These are phyloP conservation scores for Micromonas commoda DNA, from an alignment of 139 green algal genomes.

Conservation along the genomic window DNA sequence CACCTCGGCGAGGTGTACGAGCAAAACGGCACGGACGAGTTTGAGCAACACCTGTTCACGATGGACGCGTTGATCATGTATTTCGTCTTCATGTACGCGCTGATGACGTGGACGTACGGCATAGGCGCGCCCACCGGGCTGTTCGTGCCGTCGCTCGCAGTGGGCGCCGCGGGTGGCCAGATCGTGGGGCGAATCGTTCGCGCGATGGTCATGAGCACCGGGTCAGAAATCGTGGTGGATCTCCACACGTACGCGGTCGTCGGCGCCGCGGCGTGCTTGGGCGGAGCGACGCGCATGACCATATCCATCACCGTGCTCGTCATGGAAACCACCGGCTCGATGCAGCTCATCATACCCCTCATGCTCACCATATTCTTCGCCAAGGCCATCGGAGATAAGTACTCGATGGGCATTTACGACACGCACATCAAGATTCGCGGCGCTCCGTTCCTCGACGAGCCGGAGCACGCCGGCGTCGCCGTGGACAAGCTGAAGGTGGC, in stretches of 20 bases:
- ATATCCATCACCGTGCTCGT: constrained; percentile 67
- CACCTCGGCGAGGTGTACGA: constrained; percentile 39
- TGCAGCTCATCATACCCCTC: constrained; percentile 60
- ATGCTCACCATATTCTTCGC: constrained; percentile 56
- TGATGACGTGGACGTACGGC: constrained; percentile 62
- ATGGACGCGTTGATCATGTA: constrained; percentile 44
- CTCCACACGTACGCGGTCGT: constrained; percentile 60
- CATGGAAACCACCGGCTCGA: constrained; percentile 65
- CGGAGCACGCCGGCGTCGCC: constrained; percentile 43
- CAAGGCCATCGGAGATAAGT: constrained; percentile 60
- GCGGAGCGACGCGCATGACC: constrained; percentile 64
- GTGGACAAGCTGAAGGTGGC: constrained; percentile 53
- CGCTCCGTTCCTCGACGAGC: constrained; percentile 40
- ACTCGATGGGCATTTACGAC: constrained; percentile 55
- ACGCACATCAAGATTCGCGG: constrained; percentile 57
- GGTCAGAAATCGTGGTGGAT: constrained; percentile 16
- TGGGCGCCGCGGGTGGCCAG: constrained; percentile 52
- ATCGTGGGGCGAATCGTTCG: constrained; percentile 35
- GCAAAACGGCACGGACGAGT: not conserved
- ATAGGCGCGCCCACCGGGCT: constrained; percentile 60
- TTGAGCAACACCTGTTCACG: not conserved
- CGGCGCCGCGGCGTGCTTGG: constrained; percentile 51
- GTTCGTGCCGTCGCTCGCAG: constrained; percentile 62
- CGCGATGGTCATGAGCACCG: not conserved
- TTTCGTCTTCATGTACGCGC: constrained; percentile 39